Percentiles rank a stretch among this genome's conserved stretches.
These are phyloP conservation scores for Davidsoniella virescens DNA, from an alignment of 2,329 filamentous ascomycete species.

Conservation along the genomic window DNA sequence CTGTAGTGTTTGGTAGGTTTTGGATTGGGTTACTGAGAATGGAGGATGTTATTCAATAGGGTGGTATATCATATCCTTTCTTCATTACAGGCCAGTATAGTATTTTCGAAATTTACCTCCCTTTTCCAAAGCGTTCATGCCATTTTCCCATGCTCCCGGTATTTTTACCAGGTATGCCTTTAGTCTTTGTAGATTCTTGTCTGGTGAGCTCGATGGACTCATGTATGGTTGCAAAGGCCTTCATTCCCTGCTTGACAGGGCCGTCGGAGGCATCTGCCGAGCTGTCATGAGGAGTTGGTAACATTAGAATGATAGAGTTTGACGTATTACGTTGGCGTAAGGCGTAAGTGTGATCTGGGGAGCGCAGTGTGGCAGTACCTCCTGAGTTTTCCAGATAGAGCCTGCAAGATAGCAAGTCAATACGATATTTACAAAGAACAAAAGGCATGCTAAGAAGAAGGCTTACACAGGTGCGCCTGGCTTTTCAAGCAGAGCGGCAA, in stretches of 20 bases:
- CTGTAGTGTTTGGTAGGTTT: no score
- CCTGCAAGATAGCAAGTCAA: constrained; percentile 18
- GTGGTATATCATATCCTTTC: no score
- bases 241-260: neutral
- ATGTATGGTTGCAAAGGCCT: constrained; percentile 37
- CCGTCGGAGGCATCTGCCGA: constrained; percentile 14
- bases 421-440: constrained; percentile 1
- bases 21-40: no score
- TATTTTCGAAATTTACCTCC: neutral
- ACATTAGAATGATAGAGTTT: constrained; percentile 40
- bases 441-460: neutral
- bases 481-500: constrained; percentile 38
- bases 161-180: constrained; percentile 11
- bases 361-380: constrained; percentile 32
- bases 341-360: constrained; percentile 35
- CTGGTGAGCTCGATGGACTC: constrained; percentile 45
- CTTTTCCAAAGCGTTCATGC: constrained; percentile 41
- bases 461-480: constrained; percentile 36
- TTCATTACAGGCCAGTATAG: neutral
- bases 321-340: constrained; percentile 52
- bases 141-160: constrained; percentile 33
- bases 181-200: constrained; percentile 20
- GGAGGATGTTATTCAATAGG: no score
- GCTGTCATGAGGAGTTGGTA: constrained; percentile 13
- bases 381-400: constrained; percentile 32